phyloP scores from a whole-genome alignment of 2,329 filamentous ascomycete species.

The Pseudogymnoascus sp. region DNA sequence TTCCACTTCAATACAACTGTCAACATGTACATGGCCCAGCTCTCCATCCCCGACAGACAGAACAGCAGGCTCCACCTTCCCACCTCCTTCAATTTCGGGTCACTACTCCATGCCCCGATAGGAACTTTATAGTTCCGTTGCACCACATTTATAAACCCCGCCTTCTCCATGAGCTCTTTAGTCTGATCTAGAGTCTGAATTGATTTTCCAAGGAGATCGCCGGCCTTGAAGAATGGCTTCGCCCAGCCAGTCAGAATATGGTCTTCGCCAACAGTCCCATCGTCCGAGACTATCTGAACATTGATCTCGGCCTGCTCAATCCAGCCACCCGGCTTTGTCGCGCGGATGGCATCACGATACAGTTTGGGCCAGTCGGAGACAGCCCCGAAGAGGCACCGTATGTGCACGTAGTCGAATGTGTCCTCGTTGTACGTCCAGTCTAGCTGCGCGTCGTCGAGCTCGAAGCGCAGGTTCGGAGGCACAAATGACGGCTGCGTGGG shows the following conservation, averaged over 20 bases:
- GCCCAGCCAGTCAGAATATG: neutral
- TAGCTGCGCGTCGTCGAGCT: slow-evolving; percentile 28
- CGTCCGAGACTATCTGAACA: slow-evolving; percentile 5
- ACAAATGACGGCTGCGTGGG: slow-evolving; percentile 23
- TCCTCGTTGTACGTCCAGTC: slow-evolving; percentile 23
- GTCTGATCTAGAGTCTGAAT: neutral
- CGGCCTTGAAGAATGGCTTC: slow-evolving; percentile 30
- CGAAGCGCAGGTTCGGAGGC: slow-evolving; percentile 23
- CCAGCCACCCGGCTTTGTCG: slow-evolving; percentile 14
- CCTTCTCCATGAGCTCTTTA: slow-evolving; percentile 23
- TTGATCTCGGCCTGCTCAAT: slow-evolving; percentile 14
- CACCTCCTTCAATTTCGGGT: slow-evolving; percentile 8
- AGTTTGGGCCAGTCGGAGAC: slow-evolving; percentile 26
- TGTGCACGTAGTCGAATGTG: slow-evolving; percentile 30
- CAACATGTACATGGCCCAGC: neutral
- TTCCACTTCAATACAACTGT: neutral
- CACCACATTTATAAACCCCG: slow-evolving; percentile 17
- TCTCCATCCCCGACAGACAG: neutral
- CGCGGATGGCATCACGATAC: slow-evolving; percentile 4
- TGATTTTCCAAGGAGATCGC: slow-evolving; percentile 25
- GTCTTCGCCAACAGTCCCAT: slow-evolving; percentile 7
- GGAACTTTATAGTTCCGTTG: slow-evolving; percentile 16
- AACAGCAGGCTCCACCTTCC: slow-evolving; percentile 6
- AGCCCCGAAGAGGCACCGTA: slow-evolving; percentile 29
- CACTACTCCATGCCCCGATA: slow-evolving; percentile 11